Percentiles rank a stretch among this genome's conserved stretches.
Conservation (phyloP, 495 filamentous ascomycete genomes). For the Choiromyces venosus region DNA sequence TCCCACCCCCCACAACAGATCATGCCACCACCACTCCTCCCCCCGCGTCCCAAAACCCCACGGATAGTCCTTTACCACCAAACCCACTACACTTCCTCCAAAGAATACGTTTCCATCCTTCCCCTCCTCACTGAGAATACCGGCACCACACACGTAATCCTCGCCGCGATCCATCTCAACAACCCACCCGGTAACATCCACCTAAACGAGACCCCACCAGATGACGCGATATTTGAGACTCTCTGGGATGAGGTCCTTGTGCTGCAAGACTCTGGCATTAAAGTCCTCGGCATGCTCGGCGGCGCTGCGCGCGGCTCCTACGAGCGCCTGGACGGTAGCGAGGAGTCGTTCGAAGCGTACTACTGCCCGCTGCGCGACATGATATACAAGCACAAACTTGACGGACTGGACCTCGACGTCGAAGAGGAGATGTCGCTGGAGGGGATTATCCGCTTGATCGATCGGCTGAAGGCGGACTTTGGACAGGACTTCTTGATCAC, state of each 20-base stretch:
- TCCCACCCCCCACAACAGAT: not conserved
- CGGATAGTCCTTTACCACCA: slow-evolving; percentile 67
- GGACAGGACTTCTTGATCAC: slow-evolving; percentile 67
- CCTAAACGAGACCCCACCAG: slow-evolving; percentile 67
- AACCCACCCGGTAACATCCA: slow-evolving; percentile 55
- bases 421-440: slow-evolving; percentile 68
- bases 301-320: slow-evolving; percentile 71
- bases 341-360: slow-evolving; percentile 56
- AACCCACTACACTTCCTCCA: slow-evolving; percentile 57
- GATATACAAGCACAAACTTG: slow-evolving; percentile 53
- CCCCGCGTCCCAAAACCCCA: slow-evolving; percentile 31
- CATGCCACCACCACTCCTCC: slow-evolving; percentile 19
- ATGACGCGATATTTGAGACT: slow-evolving; percentile 52
- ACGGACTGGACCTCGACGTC: slow-evolving; percentile 79
- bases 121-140: slow-evolving; percentile 58
- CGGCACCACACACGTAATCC: slow-evolving; percentile 63
- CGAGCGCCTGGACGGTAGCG: slow-evolving; percentile 55
- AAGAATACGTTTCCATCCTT: slow-evolving; percentile 61
- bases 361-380: slow-evolving; percentile 60
- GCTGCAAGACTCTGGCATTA: slow-evolving; percentile 60
- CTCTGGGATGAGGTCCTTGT: slow-evolving; percentile 68
- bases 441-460: slow-evolving; percentile 66
- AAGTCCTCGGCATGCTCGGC: slow-evolving; percentile 75
- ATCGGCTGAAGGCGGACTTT: slow-evolving; percentile 65
- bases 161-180: slow-evolving; percentile 78